Conservation (phyloP, 495 filamentous ascomycete species). For the Cercophora scortea region DNA sequence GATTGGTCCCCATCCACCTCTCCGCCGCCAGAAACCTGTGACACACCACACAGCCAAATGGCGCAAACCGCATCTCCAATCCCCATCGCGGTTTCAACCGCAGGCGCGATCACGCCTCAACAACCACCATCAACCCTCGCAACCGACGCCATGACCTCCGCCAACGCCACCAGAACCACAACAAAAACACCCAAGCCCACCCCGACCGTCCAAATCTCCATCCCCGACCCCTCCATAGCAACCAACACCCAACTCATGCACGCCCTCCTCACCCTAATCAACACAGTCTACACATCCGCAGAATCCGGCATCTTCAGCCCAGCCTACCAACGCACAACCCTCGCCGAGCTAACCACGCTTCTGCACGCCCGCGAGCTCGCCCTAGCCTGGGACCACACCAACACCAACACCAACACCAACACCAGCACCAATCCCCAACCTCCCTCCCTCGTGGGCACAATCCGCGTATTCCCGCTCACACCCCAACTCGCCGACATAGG, state of each 20-base stretch:
- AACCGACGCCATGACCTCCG: not conserved
- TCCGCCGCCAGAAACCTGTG: no score
- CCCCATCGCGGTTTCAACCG: no score
- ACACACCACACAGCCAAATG: no score
- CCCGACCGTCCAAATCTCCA: not conserved
- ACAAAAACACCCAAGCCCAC: not conserved
- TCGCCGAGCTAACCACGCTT: not conserved
- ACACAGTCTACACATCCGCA: constrained; percentile 4
- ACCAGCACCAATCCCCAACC: not conserved
- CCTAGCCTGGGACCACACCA: not conserved
- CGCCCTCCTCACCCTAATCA: not conserved
- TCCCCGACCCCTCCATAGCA: not conserved
- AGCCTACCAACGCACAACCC: not conserved
- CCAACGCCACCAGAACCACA: no score
- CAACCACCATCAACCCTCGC: not conserved
- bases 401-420: no score
- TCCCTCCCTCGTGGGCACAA: constrained; percentile 1
- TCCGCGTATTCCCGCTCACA: not conserved
- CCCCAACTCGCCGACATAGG: constrained; percentile 1
- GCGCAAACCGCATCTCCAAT: not conserved
- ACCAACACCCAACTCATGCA: not conserved
- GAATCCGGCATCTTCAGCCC: constrained; percentile 1
- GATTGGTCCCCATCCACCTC: no score
- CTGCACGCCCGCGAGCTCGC: constrained; percentile 10
- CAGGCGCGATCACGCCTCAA: not conserved